Evolutionary conservation across 345 rosid species (phyloP), one percentile per base, ranked within the genome.

Genomic region (Syzygium grande): DNA sequence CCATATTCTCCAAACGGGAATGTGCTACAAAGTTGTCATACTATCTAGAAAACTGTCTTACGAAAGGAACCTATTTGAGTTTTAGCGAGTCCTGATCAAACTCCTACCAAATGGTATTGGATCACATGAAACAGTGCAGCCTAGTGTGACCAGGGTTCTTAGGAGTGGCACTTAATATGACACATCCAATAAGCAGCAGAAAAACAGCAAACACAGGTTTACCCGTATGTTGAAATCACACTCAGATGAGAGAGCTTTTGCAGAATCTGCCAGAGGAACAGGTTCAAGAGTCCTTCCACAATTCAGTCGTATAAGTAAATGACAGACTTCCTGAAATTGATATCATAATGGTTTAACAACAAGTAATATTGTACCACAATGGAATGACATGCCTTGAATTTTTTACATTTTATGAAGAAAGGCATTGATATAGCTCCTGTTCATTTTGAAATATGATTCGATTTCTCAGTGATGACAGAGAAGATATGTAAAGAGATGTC

Each of bases 161-260:
- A 68, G 79, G 7, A 68, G 34, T 23, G 34, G 23, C 22, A 16
- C 34, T 17, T 30, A 68, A 9, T 9, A 30, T 34, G 46, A 43
- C 43, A 68, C 46, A 2, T 30, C 79, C 43, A 68, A 68, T 17
- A 84, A 84, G 86, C 61, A 84, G 55, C 58, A 51, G 23, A 16
- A 51, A 84, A n/a, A 38, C 59, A 84, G 38, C 22, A 30, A 23
- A 84, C 27, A 25, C 43, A 23, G 38, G 58, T 4, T 34, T 79
- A 96, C 99, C 96, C 95, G 98, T 80, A 98, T 93, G 87, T 96
- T 98, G 85, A 98, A 98, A 88, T 92, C 92, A 91, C 94, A 93
- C 54, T 90, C 54, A n/a, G 90, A 91, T 86, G 96, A 92, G 77
- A 94, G 89, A 88, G 93, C 84, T 89, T 92, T 92, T 6, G 92